phyloP scores from a whole-genome alignment of 495 filamentous ascomycete species.

The Neurospora sublineolata region DNA sequence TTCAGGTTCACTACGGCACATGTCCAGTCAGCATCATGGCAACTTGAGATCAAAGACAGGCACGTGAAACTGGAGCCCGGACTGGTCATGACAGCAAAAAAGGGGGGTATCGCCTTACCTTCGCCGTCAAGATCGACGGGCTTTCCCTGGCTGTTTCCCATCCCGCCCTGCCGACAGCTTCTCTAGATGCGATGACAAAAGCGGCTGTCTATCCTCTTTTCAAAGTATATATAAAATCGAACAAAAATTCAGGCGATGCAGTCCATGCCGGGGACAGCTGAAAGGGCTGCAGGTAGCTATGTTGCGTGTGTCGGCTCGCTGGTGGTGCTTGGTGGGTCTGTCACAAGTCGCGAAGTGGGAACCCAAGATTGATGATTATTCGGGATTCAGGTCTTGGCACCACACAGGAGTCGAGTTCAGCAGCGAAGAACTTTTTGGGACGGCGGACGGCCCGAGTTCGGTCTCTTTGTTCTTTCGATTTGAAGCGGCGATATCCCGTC shows the following conservation, averaged over 20 bases:
- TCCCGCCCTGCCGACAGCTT: constrained; percentile 22
- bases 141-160: constrained; percentile 94
- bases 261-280: neutral
- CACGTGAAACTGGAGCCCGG: neutral
- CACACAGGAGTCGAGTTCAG: neutral
- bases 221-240: neutral
- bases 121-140: constrained; percentile 85
- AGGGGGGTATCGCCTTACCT: constrained; percentile 44
- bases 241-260: neutral
- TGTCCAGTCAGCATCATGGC: neutral
- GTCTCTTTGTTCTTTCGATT: neutral
- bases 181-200: neutral
- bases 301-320: neutral
- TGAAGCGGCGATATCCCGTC: neutral
- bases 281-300: neutral
- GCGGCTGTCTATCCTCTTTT: neutral
- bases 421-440: neutral
- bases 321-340: neutral
- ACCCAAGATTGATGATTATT: neutral
- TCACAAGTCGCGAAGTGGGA: neutral
- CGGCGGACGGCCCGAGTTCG: neutral
- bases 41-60: neutral
- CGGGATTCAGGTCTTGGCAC: neutral
- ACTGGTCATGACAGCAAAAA: neutral
- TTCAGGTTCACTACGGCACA: constrained; percentile 73